Evolutionary conservation across 1,284 basidiomycete genomes (phyloP), one percentile per base, ranked within the genome.

Genomic region (Schizophyllum commune): DNA sequence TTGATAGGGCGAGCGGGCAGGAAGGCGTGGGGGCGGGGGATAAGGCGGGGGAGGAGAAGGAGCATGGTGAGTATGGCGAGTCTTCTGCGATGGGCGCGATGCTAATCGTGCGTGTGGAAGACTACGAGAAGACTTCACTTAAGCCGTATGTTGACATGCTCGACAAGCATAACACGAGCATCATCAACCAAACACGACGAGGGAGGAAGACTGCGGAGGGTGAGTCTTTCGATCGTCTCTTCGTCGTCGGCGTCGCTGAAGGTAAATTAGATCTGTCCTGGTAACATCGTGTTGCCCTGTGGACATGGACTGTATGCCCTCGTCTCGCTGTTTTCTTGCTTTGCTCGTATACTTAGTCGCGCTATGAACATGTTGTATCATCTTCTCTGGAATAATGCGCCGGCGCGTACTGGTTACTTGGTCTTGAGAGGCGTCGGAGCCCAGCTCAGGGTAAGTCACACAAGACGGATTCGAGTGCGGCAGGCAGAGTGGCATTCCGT

Each of bases 71-170:
- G 59, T 83, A 84, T 83, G 73, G 68, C 55, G 9, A 53, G 66
- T 53, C 62, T 21, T 47, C 53, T n/a, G 20, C 52, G 39, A 51
- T 32, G 61, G 19, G 60, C 52, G 32, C 21, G 52, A 54, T 51
- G 52, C 53, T 32, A 21, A 58, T 62, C 22, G 56, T n/a, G 51
- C 27, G 55, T 32, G 56, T 17, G 56, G 5, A 63, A 82, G 86
- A 86, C 67, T 89, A 85, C 85, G 82, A 88, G 64, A 81, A 80
- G 65, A 92, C 90, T 6, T 89, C 87, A 3, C 74, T 99, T 64
- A 91, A 86, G 69, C 91, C 91, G 2, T 98, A 95, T 69, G 88
- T 99, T 47, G 91, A 96, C 57, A 84, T 97, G 78, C 77, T 99
- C 64, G 92, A 98, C 64, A 81, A 80, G 68, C 92, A 98, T 69